Conservation (phyloP, 306 rosid genomes). For the Urtica urens region DNA sequence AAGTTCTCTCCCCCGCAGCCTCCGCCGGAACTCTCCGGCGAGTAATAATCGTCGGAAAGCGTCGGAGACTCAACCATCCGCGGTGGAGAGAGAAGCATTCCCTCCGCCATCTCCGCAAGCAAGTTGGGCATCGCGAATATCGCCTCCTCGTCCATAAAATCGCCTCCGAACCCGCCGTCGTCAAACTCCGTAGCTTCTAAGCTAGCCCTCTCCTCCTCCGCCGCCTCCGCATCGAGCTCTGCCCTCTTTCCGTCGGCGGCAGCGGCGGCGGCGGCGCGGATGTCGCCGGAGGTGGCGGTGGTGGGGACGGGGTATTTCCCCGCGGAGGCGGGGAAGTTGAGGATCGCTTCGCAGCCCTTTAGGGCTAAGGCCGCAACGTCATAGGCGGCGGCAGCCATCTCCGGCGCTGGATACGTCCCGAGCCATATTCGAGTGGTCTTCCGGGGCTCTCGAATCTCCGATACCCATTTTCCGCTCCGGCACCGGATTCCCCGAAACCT, state of each 20-base stretch:
- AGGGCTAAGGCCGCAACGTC: constrained; percentile 76
- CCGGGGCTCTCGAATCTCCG: constrained; percentile 88
- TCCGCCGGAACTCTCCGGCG: constrained; percentile 25
- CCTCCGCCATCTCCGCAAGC: constrained; percentile 78
- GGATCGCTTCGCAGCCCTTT: constrained; percentile 43
- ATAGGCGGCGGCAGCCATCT: constrained; percentile 90
- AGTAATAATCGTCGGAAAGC: constrained; percentile 21
- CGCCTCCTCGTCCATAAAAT: constrained; percentile 73
- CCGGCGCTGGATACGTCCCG: constrained; percentile 60
- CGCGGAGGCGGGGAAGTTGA: constrained; percentile 42
- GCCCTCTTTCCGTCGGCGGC: constrained; percentile 24
- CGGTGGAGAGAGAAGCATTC: constrained; percentile 87
- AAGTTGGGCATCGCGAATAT: constrained; percentile 75
- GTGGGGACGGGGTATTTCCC: constrained; percentile 43
- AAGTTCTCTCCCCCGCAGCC: constrained; percentile 32
- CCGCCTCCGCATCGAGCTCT: background rate
- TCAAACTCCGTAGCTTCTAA: background rate
- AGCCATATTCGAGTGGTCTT: constrained; percentile 79
- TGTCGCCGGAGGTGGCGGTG: constrained; percentile 42
- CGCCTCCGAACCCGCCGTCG: constrained; percentile 3
- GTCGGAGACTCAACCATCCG: constrained; percentile 34
- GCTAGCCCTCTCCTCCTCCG: background rate
- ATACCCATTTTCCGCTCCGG: constrained; percentile 78
- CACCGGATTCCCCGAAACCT: constrained; percentile 56
- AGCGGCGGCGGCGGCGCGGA: constrained; percentile 56